These are phyloP conservation scores for Deinandra increscens DNA, from an alignment of 129 eudicot genomes.

Conservation along the genomic window DNA sequence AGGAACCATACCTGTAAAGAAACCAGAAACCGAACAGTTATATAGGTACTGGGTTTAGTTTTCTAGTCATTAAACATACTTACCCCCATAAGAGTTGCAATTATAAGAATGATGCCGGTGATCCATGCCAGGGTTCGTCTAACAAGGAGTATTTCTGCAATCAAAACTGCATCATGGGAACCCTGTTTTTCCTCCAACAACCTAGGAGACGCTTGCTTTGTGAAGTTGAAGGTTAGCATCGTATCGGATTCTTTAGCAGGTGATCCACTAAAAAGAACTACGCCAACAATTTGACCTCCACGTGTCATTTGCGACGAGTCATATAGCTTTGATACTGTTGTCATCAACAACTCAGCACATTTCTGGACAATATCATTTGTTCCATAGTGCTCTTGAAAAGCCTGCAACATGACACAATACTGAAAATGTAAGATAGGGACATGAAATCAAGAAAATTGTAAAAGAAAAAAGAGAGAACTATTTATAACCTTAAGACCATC, in stretches of 20 bases:
- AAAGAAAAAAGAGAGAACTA: constrained; percentile 7
- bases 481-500: constrained; percentile 70
- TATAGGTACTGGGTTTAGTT: neutral
- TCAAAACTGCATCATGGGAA: constrained; percentile 26
- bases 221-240: constrained; percentile 43
- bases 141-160: constrained; percentile 64
- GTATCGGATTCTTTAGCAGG: constrained; percentile 36
- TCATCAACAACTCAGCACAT: constrained; percentile 54
- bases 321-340: constrained; percentile 58
- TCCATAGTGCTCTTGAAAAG: constrained; percentile 68
- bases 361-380: constrained; percentile 50
- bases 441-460: neutral
- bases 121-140: constrained; percentile 83
- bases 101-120: constrained; percentile 73
- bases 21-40: neutral
- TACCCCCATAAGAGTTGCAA: constrained; percentile 62
- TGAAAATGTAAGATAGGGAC: neutral
- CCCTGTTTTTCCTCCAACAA: constrained; percentile 45
- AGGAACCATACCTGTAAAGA: constrained; percentile 63
- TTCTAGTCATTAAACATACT: neutral
- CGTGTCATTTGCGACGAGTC: constrained; percentile 50
- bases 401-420: constrained; percentile 37
- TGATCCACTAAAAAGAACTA: constrained; percentile 38
- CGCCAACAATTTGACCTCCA: constrained; percentile 72
- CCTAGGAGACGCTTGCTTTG: constrained; percentile 41